Base-by-base conservation (phyloP, 805 yeast species). In the Zygotorulaspora florentina region DNA sequence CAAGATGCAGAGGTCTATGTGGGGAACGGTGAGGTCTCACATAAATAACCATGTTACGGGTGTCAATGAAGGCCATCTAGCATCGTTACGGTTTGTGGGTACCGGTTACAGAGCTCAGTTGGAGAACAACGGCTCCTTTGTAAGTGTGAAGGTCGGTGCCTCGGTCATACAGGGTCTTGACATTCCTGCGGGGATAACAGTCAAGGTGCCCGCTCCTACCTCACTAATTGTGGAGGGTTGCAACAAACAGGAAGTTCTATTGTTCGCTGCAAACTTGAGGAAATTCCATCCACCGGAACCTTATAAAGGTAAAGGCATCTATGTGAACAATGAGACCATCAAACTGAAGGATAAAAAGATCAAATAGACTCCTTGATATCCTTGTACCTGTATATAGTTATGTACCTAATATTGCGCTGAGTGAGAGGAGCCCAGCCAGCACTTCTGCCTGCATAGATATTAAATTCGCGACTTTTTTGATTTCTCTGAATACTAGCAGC, bases 261-360 rank as follows among this genome's bases (percentile, higher is more conserved):
- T 83, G 44, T 88, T 87, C 68, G 99, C 98, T 15, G 96, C 96
- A 12, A 79, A 80, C 46, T 74, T 93, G 54, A 83, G 98, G 66
- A 79, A 79, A 57, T 80, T 80, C 74, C 87, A 87, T 65, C 95
- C 95, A 50, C 99, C 99, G 38, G 99, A 93, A 71, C 97, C 97
- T 33, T 93, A 93, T 68, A 93, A 93, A 72, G 99, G 99, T 64
- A 95, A 95, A 58, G 99, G 99, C 62, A 85, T 93, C 40, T 93
- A 85, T 64, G 84, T 93, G 41, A 86, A 90, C 67, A 85, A 81
- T 61, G 98, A 93, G 72, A 88, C 95, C 40, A 85, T 93, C 66
- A 83, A 81, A 64, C 74, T 91, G 62, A 93, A 93, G 77, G 87
- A 84, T 57, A 87, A 87, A 77, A 91, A 89, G 77, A 87, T 91